Evolutionary conservation across 805 yeast genomes (phyloP).

Genomic region (Schwanniomyces occidentalis): DNA sequence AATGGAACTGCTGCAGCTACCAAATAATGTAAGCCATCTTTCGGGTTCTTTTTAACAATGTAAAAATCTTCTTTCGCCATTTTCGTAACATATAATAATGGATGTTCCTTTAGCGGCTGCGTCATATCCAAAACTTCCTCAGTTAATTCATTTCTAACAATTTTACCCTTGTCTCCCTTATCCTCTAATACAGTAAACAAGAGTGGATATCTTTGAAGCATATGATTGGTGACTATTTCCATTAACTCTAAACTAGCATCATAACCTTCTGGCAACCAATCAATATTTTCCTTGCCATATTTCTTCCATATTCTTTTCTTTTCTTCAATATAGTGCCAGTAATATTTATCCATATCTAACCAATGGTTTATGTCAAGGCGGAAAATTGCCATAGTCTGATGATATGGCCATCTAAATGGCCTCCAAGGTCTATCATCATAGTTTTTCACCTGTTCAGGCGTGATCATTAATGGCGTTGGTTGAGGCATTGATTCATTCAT

Average conservation of each 20-base stretch:
- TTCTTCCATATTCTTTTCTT: conserved; percentile 56
- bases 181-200: conserved; percentile 50
- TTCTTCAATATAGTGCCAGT: conserved; percentile 64
- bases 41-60: conserved; percentile 54
- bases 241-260: conserved; percentile 63
- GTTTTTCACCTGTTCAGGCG: conserved; percentile 63
- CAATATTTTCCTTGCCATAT: conserved; percentile 63
- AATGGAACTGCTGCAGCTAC: conserved; percentile 77
- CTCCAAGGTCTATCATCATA: conserved; percentile 81
- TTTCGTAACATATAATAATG: conserved; percentile 60
- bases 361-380: conserved; percentile 73
- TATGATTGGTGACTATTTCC: conserved; percentile 60
- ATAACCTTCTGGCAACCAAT: conserved; percentile 64
- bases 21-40: conserved; percentile 59
- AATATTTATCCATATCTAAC: conserved; percentile 79
- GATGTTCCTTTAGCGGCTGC: conserved; percentile 61
- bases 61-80: conserved; percentile 79
- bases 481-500: conserved; percentile 25
- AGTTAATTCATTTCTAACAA: conserved; percentile 61
- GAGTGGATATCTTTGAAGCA: conserved; percentile 62
- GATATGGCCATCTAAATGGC: conserved; percentile 79
- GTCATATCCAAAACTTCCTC: conserved; percentile 62
- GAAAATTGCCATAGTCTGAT: conserved; percentile 75
- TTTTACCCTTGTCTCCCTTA: conserved; percentile 46
- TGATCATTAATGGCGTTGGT: conserved; percentile 61